phyloP scores from a whole-genome alignment of 1,284 basidiomycete genomes.

The Dichomitus squalens region DNA sequence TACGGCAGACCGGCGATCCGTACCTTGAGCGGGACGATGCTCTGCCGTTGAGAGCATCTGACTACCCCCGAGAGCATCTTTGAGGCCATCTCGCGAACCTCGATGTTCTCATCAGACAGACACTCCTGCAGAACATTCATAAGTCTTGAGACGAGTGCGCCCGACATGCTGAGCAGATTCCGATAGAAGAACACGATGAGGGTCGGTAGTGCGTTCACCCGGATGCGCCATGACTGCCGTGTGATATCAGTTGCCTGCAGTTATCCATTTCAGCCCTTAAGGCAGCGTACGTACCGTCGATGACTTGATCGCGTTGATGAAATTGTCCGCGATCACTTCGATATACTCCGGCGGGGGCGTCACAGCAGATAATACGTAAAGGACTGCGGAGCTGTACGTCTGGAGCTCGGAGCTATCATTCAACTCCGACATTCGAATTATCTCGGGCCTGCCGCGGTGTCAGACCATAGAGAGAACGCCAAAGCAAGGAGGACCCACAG shows the following conservation, averaged over 20 bases:
- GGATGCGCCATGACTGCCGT: constrained; percentile 76
- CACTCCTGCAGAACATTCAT: constrained; percentile 85
- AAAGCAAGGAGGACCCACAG: constrained; percentile 53
- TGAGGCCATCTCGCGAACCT: constrained; percentile 94
- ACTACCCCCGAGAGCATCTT: constrained; percentile 89
- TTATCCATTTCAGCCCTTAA: constrained; percentile 5
- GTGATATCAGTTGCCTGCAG: not conserved
- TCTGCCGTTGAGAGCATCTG: constrained; percentile 89
- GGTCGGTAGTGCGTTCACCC: constrained; percentile 72
- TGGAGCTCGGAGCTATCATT: constrained; percentile 77
- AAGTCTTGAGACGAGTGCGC: constrained; percentile 64
- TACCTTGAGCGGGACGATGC: constrained; percentile 86
- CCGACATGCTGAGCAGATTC: constrained; percentile 79
- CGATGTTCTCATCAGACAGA: constrained; percentile 88
- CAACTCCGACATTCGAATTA: constrained; percentile 80
- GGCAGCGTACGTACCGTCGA: constrained; percentile 53
- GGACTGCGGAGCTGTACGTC: constrained; percentile 71
- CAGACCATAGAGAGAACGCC: not conserved
- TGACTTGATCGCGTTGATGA: constrained; percentile 68
- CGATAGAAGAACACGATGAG: constrained; percentile 85
- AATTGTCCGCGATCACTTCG: constrained; percentile 57
- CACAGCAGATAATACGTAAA: constrained; percentile 75
- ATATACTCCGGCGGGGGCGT: constrained; percentile 65
- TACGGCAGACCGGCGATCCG: constrained; percentile 12
- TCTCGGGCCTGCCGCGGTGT: constrained; percentile 59